These are phyloP conservation scores for Collybia nuda DNA, from an alignment of 768 basidiomycete genomes.

Conservation along the genomic window DNA sequence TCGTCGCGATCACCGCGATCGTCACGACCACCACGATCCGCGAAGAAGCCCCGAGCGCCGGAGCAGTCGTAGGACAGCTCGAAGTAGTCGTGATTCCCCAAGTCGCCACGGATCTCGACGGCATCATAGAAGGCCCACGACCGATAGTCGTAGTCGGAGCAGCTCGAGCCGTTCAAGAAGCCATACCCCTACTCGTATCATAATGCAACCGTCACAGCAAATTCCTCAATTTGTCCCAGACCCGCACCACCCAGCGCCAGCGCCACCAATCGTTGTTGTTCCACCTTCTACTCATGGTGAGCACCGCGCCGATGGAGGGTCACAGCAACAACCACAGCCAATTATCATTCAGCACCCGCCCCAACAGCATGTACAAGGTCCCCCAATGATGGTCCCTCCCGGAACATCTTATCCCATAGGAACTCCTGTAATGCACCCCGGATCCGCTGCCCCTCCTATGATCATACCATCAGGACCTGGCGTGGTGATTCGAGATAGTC, in stretches of 20 bases:
- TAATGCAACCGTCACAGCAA: not conserved
- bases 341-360: slow-evolving; percentile 4
- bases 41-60: too few species aligned
- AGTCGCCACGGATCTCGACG: slow-evolving; percentile 12
- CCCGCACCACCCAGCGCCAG: not conserved
- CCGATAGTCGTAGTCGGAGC: not conserved
- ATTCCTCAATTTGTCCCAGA: not conserved
- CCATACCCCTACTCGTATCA: not conserved
- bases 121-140: slow-evolving; percentile 2
- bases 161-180: slow-evolving; percentile 4
- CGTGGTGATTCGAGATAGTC: not conserved
- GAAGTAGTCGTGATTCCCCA: slow-evolving; percentile 14
- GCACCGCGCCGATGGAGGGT: not conserved
- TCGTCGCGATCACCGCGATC: slow-evolving; percentile 1
- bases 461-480: not conserved
- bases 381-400: not conserved
- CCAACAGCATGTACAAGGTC: not conserved
- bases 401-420: too few species aligned
- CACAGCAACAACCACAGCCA: not conserved
- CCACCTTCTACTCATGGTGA: not conserved
- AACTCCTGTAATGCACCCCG: too few species aligned
- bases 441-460: not conserved
- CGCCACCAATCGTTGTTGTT: not conserved
- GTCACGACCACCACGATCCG: not conserved
- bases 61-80: slow-evolving; percentile 10